A percentile compares a stretch with the other conserved stretches of the same genome.
Conservation (phyloP, 2,329 filamentous ascomycete genomes). For the Cercospora canescens region DNA sequence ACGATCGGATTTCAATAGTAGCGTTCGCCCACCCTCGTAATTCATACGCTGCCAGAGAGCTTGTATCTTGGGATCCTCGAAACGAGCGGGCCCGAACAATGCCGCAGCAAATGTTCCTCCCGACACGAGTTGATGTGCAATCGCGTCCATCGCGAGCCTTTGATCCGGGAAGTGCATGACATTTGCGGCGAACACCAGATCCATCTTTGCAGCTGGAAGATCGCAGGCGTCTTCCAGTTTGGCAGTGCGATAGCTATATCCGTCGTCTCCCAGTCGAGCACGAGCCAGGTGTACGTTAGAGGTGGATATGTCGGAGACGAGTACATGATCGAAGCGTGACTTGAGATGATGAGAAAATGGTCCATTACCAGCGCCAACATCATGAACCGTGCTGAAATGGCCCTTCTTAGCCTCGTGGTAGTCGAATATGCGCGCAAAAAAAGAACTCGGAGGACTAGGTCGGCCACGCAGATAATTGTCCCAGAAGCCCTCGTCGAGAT, state of each 20-base stretch:
- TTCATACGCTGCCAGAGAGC: background rate
- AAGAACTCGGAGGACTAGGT: constrained; percentile 19
- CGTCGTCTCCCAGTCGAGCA: background rate
- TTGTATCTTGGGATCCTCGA: background rate
- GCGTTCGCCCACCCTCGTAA: background rate
- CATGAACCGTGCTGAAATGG: constrained; percentile 24
- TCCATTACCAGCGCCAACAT: constrained; percentile 27
- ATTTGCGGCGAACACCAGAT: background rate
- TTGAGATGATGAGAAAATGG: background rate
- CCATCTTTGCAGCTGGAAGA: background rate
- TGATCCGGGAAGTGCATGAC: background rate
- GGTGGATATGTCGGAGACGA: background rate
- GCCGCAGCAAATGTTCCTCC: background rate
- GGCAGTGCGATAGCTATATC: background rate
- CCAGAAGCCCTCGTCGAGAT: constrained; percentile 27
- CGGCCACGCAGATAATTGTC: constrained; percentile 31
- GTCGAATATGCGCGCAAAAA: constrained; percentile 30
- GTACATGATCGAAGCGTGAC: background rate
- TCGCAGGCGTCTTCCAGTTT: background rate
- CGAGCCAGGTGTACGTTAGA: background rate
- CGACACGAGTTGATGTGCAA: background rate
- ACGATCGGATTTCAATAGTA: background rate
- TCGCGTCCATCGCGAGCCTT: background rate
- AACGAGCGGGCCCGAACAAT: background rate
- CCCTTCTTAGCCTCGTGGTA: constrained; percentile 28